phyloP scores from a whole-genome alignment of 352 stramenopile species.

The Thalassiosira allenii region DNA sequence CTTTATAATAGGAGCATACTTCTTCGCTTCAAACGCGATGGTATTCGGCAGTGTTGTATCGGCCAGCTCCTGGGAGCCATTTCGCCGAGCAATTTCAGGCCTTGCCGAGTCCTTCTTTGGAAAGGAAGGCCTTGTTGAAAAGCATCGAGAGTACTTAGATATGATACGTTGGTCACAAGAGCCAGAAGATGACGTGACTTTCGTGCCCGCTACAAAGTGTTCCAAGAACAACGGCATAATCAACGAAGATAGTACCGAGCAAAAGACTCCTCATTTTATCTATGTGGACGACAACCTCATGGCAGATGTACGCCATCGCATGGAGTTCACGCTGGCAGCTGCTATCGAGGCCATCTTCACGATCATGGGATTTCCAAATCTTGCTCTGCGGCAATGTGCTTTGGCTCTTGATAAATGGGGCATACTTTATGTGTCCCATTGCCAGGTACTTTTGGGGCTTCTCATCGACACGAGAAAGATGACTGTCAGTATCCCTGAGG shows the following conservation, averaged over 20 bases:
- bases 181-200: background rate
- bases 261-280: background rate
- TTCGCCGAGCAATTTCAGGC: slow-evolving; percentile 16
- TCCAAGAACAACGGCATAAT: background rate
- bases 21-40: slow-evolving; percentile 31
- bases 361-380: slow-evolving; percentile 26
- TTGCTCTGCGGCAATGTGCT: background rate
- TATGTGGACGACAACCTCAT: slow-evolving; percentile 45
- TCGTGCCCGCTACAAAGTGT: background rate
- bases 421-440: background rate
- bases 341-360: slow-evolving; percentile 46
- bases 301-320: background rate
- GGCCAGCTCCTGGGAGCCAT: slow-evolving; percentile 31
- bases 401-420: slow-evolving; percentile 50
- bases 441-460: slow-evolving; percentile 18
- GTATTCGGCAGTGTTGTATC: slow-evolving; percentile 40
- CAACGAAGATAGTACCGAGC: background rate
- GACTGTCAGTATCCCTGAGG: slow-evolving; percentile 17
- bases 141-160: slow-evolving; percentile 5
- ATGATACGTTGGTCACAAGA: slow-evolving; percentile 25
- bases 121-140: background rate
- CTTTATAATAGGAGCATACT: slow-evolving; percentile 9
- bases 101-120: background rate
- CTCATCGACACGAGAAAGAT: slow-evolving; percentile 4
- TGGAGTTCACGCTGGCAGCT: slow-evolving; percentile 9